phyloP scores from a whole-genome alignment of 1,284 basidiomycete genomes.

The Laetiporus sulphureus region DNA sequence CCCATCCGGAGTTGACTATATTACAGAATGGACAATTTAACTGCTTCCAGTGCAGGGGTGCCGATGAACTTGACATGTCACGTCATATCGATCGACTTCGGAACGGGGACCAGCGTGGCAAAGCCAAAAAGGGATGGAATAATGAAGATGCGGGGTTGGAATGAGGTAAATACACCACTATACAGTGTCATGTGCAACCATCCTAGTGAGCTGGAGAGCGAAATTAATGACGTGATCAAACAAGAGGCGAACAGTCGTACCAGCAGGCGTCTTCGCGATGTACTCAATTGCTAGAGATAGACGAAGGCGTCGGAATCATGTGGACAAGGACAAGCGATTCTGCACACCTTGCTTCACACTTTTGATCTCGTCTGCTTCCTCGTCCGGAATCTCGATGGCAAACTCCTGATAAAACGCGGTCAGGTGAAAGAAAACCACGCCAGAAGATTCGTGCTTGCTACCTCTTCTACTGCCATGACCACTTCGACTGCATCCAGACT shows the following conservation, averaged over 20 bases:
- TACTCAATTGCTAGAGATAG: conserved; percentile 83
- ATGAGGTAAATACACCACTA: conserved; percentile 10
- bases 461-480: conserved; percentile 99
- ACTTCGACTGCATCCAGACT: conserved; percentile 98
- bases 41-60: conserved; percentile 1
- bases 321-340: too few relatives aligned
- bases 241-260: conserved; percentile 32
- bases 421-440: not conserved
- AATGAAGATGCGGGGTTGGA: conserved; percentile 1
- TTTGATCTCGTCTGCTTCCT: conserved; percentile 96
- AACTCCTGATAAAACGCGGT: conserved; percentile 55
- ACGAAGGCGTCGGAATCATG: too few relatives aligned
- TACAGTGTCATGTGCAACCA: conserved; percentile 7
- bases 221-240: conserved; percentile 5
- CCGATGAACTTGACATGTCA: conserved; percentile 1
- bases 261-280: conserved; percentile 92
- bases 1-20: not conserved
- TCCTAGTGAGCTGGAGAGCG: conserved; percentile 20
- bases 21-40: conserved; percentile 5
- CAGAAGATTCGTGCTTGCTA: conserved; percentile 28
- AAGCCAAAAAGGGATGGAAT: not conserved
- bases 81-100: conserved; percentile 8
- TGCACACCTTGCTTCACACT: conserved; percentile 86
- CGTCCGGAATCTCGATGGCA: conserved; percentile 92
- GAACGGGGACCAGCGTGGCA: not conserved